Conservation (phyloP, 306 rosid species). For the Sicyos edulis region DNA sequence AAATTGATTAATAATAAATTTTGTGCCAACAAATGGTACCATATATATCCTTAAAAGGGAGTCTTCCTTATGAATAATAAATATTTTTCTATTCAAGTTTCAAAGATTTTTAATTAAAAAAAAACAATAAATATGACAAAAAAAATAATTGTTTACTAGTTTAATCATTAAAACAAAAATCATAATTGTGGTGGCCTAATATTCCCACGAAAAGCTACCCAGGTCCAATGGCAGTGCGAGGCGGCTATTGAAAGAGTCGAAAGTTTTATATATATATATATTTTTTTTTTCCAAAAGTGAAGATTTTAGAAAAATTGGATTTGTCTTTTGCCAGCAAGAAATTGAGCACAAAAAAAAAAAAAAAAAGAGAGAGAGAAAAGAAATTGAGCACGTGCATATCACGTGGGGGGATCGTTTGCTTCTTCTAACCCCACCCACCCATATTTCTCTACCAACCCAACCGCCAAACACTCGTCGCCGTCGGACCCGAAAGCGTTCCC, state of each 20-base stretch:
- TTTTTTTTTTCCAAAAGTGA: no score
- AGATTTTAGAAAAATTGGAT: background rate
- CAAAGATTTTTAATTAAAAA: no score
- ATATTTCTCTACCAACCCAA: background rate
- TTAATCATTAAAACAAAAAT: no score
- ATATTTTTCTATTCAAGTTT: no score
- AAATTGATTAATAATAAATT: no score
- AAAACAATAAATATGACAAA: no score
- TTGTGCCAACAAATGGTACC: no score
- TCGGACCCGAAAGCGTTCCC: background rate
- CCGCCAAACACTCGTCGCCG: background rate
- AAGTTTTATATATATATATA: no score
- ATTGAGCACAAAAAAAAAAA: background rate
- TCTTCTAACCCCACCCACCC: background rate
- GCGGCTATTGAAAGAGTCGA: background rate
- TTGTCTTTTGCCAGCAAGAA: background rate
- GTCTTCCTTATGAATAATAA: no score
- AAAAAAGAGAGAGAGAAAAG: background rate
- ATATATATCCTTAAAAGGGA: no score
- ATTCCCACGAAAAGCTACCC: background rate
- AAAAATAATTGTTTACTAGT: no score
- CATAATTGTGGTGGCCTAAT: background rate
- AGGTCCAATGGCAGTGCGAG: background rate
- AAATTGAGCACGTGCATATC: constrained; percentile 9
- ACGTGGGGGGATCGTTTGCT: constrained; percentile 8